phyloP scores from a whole-genome alignment of 1,284 basidiomycete genomes.

The Ceratobasidium papillatum region DNA sequence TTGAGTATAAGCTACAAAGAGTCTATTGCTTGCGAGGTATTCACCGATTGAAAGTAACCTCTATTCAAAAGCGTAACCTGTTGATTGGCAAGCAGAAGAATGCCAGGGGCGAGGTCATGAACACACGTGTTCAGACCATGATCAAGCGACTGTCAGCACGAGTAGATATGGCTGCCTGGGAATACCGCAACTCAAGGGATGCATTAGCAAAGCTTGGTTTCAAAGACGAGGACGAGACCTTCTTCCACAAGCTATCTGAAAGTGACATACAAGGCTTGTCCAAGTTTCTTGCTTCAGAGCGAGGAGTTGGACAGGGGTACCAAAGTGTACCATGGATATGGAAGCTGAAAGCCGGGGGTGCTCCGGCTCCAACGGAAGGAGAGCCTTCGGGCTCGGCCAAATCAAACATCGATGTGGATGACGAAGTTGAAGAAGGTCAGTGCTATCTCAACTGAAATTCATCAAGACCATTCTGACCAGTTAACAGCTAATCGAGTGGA shows the following conservation, averaged over 20 bases:
- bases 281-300: neutral
- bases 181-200: neutral
- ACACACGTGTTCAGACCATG: neutral
- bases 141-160: neutral
- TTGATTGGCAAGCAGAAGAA: neutral
- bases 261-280: neutral
- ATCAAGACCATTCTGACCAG: too few species aligned
- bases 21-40: too few species aligned
- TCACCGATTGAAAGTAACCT: too few species aligned
- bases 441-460: too few species aligned
- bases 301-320: neutral
- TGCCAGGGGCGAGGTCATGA: neutral
- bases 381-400: too few species aligned
- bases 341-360: neutral
- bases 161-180: neutral
- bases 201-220: neutral
- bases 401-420: neutral
- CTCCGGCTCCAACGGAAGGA: too few species aligned
- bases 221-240: neutral
- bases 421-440: neutral
- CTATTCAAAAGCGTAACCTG: neutral
- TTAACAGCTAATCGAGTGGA: conserved; percentile 2
- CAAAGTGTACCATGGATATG: neutral
- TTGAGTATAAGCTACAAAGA: too few species aligned
- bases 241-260: neutral